These are phyloP conservation scores for Blastocystis sp. DNA, from an alignment of 352 stramenopile genomes.

Conservation along the genomic window DNA sequence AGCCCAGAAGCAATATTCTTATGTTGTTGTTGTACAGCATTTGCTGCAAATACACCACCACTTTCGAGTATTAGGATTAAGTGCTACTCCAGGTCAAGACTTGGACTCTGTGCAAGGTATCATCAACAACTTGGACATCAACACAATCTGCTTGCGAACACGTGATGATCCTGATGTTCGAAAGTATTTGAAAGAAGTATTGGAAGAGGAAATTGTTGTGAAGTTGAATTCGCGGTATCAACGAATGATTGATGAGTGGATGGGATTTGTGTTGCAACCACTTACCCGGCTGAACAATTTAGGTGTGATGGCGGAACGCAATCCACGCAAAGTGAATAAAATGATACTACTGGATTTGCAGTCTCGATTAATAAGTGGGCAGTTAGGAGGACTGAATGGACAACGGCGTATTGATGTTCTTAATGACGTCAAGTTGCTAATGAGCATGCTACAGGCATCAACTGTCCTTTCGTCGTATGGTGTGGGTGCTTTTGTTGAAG, in stretches of 20 bases:
- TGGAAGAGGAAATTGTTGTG: constrained; percentile 76
- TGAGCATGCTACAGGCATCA: background rate
- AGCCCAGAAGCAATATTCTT: constrained; percentile 90
- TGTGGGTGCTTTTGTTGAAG: constrained; percentile 36
- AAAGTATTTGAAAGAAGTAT: constrained; percentile 80
- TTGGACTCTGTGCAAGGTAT: constrained; percentile 89
- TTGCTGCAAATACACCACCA: constrained; percentile 70
- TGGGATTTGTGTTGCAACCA: constrained; percentile 6
- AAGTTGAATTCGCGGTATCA: constrained; percentile 24
- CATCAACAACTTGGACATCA: constrained; percentile 84
- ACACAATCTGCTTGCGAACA: constrained; percentile 84
- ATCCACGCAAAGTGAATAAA: constrained; percentile 5
- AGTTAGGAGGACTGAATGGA: background rate
- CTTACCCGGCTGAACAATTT: constrained; percentile 11
- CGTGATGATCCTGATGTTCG: constrained; percentile 87
- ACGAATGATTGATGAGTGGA: constrained; percentile 27
- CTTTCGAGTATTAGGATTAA: constrained; percentile 86
- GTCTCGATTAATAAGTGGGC: background rate
- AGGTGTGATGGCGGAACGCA: background rate
- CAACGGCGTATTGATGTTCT: background rate
- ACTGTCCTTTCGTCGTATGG: constrained; percentile 2
- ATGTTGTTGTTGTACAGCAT: constrained; percentile 77
- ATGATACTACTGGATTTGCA: constrained; percentile 27
- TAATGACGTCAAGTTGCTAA: background rate
- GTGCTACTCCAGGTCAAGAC: constrained; percentile 88